These are phyloP conservation scores for Taphrina flavorubra DNA, from an alignment of 1,139 yeast genomes.

Conservation along the genomic window DNA sequence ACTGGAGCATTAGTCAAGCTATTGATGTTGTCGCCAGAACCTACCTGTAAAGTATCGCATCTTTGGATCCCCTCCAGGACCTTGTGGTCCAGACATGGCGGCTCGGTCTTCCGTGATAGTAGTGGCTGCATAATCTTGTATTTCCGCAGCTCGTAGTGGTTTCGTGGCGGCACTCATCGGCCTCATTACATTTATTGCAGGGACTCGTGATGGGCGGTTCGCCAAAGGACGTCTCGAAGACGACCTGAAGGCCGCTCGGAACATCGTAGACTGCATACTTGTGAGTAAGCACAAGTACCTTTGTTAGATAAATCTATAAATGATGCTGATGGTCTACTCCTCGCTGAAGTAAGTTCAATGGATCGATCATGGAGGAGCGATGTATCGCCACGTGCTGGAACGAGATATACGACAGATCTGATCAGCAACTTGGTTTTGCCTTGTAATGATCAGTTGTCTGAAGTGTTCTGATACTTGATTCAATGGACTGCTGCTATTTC, in stretches of 20 bases:
- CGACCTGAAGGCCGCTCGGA: slow-evolving; percentile 21
- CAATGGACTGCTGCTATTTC: too few relatives aligned
- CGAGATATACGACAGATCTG: not conserved
- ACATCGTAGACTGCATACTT: slow-evolving; percentile 15
- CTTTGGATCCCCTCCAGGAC: slow-evolving; percentile 36
- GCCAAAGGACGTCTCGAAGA: slow-evolving; percentile 10
- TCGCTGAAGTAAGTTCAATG: slow-evolving; percentile 27
- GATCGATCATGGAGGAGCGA: not conserved
- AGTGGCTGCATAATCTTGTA: slow-evolving; percentile 24
- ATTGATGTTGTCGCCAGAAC: slow-evolving; percentile 53
- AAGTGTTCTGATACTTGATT: not conserved
- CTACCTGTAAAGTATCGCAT: slow-evolving; percentile 40
- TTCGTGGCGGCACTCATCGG: slow-evolving; percentile 39
- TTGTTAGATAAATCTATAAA: not conserved
- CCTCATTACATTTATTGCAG: slow-evolving; percentile 1
- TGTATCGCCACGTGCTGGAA: not conserved
- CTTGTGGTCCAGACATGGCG: slow-evolving; percentile 28
- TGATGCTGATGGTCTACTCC: not conserved
- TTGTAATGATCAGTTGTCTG: not conserved
- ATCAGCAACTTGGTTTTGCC: not conserved
- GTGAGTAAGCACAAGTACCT: not conserved
- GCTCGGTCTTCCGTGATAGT: slow-evolving; percentile 39
- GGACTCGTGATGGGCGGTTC: not conserved
- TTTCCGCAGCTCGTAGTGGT: slow-evolving; percentile 30
- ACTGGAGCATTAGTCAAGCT: slow-evolving; percentile 58